Evolutionary conservation across 768 basidiomycete genomes (phyloP).

Genomic region (Tricholoma matsutake): DNA sequence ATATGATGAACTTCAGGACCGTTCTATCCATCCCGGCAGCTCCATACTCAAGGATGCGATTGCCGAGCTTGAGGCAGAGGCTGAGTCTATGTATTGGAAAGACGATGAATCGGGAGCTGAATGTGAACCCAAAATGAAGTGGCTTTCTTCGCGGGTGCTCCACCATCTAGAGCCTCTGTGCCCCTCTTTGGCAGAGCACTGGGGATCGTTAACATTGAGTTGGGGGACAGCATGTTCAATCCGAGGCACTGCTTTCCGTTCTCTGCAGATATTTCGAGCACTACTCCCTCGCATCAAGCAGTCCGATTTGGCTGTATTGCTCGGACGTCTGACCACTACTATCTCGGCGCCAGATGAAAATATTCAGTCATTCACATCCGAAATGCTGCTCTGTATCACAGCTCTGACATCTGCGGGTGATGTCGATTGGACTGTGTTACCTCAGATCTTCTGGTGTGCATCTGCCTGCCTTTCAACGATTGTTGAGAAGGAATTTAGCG

Average conservation of each 20-base stretch:
- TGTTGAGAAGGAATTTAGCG: conserved; percentile 74
- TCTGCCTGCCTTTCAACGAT: conserved; percentile 81
- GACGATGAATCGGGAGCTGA: conserved; percentile 60
- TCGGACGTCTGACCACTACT: conserved; percentile 82
- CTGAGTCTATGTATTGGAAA: conserved; percentile 61
- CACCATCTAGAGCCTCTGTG: conserved; percentile 66
- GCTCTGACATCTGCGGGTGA: conserved; percentile 55
- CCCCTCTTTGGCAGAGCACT: conserved; percentile 64
- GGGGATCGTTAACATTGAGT: conserved; percentile 75
- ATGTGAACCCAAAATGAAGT: conserved; percentile 63
- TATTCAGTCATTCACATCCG: conserved; percentile 79
- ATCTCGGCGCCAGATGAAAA: conserved; percentile 74
- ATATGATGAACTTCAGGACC: conserved; percentile 69
- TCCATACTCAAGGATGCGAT: conserved; percentile 49
- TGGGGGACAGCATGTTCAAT: conserved; percentile 91
- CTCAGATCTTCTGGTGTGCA: conserved; percentile 86
- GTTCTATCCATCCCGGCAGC: conserved; percentile 45
- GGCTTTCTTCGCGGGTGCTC: conserved; percentile 64
- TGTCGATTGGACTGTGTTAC: conserved; percentile 59
- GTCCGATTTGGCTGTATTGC: conserved; percentile 69
- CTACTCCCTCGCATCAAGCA: conserved; percentile 70
- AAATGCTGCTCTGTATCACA: conserved; percentile 75
- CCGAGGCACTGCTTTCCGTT: conserved; percentile 81
- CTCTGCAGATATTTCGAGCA: conserved; percentile 85
- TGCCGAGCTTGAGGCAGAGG: conserved; percentile 54